These are phyloP conservation scores for Metarhizium brunneum DNA, from an alignment of 2,329 filamentous ascomycete genomes.

Conservation along the genomic window DNA sequence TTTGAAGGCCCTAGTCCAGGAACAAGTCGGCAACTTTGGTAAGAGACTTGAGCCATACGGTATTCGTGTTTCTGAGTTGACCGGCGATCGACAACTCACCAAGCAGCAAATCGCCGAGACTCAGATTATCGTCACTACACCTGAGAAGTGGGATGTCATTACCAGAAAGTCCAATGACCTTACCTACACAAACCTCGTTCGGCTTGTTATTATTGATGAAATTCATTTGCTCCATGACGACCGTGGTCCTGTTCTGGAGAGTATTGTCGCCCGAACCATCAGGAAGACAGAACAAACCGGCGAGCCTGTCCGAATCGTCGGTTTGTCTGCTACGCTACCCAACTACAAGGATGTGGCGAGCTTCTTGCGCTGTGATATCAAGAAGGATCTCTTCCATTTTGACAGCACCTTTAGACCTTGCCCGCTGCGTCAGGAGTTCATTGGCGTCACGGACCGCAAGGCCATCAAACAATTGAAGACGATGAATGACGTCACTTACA, in stretches of 20 bases:
- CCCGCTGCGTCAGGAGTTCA: constrained; percentile 91
- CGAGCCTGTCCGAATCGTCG: constrained; percentile 83
- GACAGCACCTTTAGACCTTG: constrained; percentile 91
- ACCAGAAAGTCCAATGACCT: constrained; percentile 95
- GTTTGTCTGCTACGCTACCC: constrained; percentile 87
- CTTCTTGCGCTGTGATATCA: constrained; percentile 81
- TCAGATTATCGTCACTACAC: constrained; percentile 95
- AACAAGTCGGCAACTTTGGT: constrained; percentile 96
- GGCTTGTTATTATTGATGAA: constrained; percentile 93
- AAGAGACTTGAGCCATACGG: constrained; percentile 84
- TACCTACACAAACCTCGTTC: constrained; percentile 94
- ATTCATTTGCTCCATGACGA: constrained; percentile 97
- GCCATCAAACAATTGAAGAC: constrained; percentile 98
- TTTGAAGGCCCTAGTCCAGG: constrained; percentile 89
- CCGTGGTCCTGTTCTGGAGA: constrained; percentile 91
- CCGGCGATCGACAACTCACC: constrained; percentile 93
- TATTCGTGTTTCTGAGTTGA: constrained; percentile 88
- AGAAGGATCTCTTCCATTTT: constrained; percentile 89
- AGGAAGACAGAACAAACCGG: constrained; percentile 89
- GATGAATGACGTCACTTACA: constrained; percentile 99
- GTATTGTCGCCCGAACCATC: constrained; percentile 91
- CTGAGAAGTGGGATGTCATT: constrained; percentile 98
- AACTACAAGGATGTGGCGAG: constrained; percentile 95
- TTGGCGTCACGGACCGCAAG: constrained; percentile 95
- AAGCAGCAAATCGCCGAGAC: constrained; percentile 98